Base-by-base conservation (phyloP, 2,329 filamentous ascomycete species). In the Botrytis sinoallii region DNA sequence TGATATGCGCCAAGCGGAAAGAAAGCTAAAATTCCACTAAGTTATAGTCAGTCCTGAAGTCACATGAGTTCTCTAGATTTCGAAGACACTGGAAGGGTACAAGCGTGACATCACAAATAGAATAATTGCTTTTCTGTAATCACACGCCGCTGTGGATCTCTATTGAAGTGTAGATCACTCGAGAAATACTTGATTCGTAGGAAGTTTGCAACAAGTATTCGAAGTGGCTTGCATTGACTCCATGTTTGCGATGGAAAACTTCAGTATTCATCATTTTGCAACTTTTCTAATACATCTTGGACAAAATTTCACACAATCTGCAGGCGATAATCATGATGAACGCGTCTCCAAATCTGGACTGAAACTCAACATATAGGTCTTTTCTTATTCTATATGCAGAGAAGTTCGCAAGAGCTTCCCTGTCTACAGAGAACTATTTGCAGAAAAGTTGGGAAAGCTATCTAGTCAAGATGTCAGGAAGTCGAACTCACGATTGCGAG, bases 311-410 rank as follows among this genome's bases (percentile, higher is more conserved):
- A 38, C 32, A 16, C 1, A 20, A 8, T 20, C 32, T 1, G 6
- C 10, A 55, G 32, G 18, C 8, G 20, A 29, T 0, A 12, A 14
- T 32, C 46, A 42, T 3, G 25, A 4, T 38, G 4, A 25, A 22
- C 22, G 7, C 8, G 18, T 42, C 1, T 16, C 4, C 3, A 32
- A 14, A 22, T 7, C 7, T 18, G n/a, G 25, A 42, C 25, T 29
- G 8, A 4, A 38, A 8, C 16, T 29, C 0, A 29, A 40, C 0
- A 9, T 2, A 12, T 4, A 40, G 0, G 4, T 8, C 10, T 20
- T 22, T 29, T 22, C 18, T 22, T 40, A 52, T n/a, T 29, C 48
- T 38, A 14, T 38, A 2, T 8, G 16, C 25, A 29, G 35, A 18
- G 18, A 18, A n/a, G 3, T 38, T n/a, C 16, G 8, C 6, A 29